Base-by-base conservation (phyloP, 176 grass and related monocot species). In the Ananas comosus region DNA sequence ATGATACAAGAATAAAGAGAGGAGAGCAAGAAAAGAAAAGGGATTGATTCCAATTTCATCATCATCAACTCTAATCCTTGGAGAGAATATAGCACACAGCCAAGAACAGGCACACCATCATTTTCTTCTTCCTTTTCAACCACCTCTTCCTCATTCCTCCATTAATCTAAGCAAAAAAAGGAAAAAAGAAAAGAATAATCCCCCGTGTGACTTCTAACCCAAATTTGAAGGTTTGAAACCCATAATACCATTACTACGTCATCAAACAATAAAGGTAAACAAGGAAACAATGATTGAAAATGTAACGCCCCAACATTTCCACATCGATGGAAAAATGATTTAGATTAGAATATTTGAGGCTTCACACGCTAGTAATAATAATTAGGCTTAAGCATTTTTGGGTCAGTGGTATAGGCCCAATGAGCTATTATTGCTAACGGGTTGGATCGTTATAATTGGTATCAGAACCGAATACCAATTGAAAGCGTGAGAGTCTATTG, bases 71-170 rank as follows among this genome's bases (percentile, higher is more conserved):
- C 11, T n/a, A 67, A 18, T 10, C 65, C 16, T n/a, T 48, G 16
- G 29, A 48, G 29, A 61, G 56, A 19, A 10, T 61, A 61, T n/a
- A 19, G 8, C 22, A 61, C 56, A 61, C 16, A 14, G 10, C 13
- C 16, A 18, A 61, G n/a, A 7, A 61, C 56, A 61, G 16, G 16
- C 56, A 16, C 56, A 61, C 56, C 17, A 49, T 61, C 17, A 61
- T 11, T 61, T 61, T n/a, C 52, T 2, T 56, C 52, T 56, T 56
- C 79, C 33, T 28, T 73, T 66, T 14, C 76, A 27, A 66, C 75
- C 27, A 22, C 52, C 71, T 63, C 76, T 79, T 85, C 71, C 64
- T 67, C 70, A 63, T 74, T 51, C 83, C 71, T 79, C 67, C 64
- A 77, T 33, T 6, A 6, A 42, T 42, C 33, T 42, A 42, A 42